phyloP scores from a whole-genome alignment of 2,329 filamentous ascomycete species.

The Ambrosiella xylebori region DNA sequence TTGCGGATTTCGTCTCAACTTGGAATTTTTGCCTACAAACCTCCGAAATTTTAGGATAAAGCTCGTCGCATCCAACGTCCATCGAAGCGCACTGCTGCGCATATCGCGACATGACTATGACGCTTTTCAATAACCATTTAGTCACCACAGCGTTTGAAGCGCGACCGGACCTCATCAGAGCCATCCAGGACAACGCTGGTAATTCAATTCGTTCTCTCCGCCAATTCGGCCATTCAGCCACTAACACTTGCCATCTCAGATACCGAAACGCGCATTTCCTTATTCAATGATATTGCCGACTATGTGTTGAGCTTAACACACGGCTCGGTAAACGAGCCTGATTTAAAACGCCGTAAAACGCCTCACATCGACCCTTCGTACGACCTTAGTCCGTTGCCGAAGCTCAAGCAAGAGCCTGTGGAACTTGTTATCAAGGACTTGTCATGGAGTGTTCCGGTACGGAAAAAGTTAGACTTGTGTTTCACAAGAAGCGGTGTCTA shows the following conservation, averaged over 20 bases:
- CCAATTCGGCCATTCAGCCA: neutral
- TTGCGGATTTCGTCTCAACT: too few relatives aligned
- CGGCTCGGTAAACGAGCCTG: slow-evolving; percentile 24
- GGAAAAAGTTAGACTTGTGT: slow-evolving; percentile 51
- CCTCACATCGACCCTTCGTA: slow-evolving; percentile 20
- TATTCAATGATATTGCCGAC: slow-evolving; percentile 40
- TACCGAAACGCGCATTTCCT: slow-evolving; percentile 28
- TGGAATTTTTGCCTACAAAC: too few relatives aligned
- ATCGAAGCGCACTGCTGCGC: too few relatives aligned
- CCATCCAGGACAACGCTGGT: neutral
- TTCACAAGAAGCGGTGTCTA: slow-evolving; percentile 44
- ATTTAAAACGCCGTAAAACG: slow-evolving; percentile 35
- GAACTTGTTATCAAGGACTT: slow-evolving; percentile 48
- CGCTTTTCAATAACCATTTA: too few relatives aligned
- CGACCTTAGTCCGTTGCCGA: slow-evolving; percentile 24
- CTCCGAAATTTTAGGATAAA: too few relatives aligned
- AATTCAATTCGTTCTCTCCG: neutral
- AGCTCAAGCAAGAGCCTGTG: slow-evolving; percentile 26
- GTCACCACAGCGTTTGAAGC: neutral
- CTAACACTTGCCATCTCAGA: slow-evolving; percentile 21
- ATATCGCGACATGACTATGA: too few relatives aligned
- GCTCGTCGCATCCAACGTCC: too few relatives aligned
- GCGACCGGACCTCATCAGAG: neutral
- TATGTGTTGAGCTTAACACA: slow-evolving; percentile 31
- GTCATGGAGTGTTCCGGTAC: slow-evolving; percentile 47